Percentiles rank a stretch among this genome's conserved stretches.
Evolutionary conservation across 257 asterid genomes (phyloP).

Genomic region (Solanum piurae): DNA sequence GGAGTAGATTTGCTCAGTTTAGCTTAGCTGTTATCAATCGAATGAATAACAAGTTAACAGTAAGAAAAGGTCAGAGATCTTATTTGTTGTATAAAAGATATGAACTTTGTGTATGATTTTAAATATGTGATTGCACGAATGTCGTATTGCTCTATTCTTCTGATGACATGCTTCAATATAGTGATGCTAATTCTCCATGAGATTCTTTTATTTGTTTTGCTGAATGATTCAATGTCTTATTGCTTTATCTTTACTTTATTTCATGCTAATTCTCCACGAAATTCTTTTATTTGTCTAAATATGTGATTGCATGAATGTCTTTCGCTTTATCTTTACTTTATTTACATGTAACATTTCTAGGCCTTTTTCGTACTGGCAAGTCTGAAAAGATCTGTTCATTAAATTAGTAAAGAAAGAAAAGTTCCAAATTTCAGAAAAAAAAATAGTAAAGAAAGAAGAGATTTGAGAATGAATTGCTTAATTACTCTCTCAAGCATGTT

Average conservation of each 20-base stretch:
- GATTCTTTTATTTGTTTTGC: neutral
- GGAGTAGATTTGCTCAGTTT: slow-evolving; percentile 87
- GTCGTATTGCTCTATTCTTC: neutral
- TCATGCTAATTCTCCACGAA: neutral
- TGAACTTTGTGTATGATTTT: neutral
- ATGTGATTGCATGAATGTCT: neutral
- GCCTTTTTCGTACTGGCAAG: neutral
- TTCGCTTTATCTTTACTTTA: neutral
- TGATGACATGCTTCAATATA: neutral
- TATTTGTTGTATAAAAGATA: neutral
- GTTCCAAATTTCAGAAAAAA: neutral
- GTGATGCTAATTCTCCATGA: neutral
- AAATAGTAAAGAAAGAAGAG: neutral
- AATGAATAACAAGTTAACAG: slow-evolving; percentile 51
- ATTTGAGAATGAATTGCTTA: neutral
- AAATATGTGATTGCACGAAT: neutral
- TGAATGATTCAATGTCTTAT: neutral
- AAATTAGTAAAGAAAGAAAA: neutral
- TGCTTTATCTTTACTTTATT: neutral
- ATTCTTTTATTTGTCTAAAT: neutral
- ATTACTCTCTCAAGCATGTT: neutral
- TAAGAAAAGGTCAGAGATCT: slow-evolving; percentile 44
- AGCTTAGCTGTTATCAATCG: slow-evolving; percentile 64
- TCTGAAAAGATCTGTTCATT: neutral
- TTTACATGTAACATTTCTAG: neutral